Evolutionary conservation across 495 filamentous ascomycete species (phyloP).

Genomic region (Paragyromitra xinjiangensis): DNA sequence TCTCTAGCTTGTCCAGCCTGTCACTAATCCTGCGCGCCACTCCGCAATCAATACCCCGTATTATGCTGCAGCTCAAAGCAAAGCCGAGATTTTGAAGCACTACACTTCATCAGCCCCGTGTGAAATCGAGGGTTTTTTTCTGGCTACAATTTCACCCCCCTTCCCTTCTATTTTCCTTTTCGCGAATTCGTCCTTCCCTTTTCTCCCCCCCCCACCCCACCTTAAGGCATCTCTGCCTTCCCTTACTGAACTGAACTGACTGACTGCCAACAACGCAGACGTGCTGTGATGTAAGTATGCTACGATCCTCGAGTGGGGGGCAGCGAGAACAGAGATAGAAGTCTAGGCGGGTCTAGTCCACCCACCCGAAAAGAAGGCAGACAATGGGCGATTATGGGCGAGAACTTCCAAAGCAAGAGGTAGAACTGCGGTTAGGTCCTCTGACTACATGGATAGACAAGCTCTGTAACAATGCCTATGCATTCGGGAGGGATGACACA

Average conservation of each 20-base stretch:
- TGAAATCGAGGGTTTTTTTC: conserved; percentile 35
- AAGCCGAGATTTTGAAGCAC: conserved; percentile 42
- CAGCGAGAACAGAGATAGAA: conserved; percentile 35
- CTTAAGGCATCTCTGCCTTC: conserved; percentile 20
- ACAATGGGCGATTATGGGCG: conserved; percentile 17
- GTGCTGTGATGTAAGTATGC: conserved; percentile 36
- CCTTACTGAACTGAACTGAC: conserved; percentile 43
- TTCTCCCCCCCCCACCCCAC: conserved; percentile 14
- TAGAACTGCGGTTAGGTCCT: conserved; percentile 18
- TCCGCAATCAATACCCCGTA: conserved; percentile 48
- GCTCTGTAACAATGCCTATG: conserved; percentile 49
- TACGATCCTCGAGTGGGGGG: conserved; percentile 45
- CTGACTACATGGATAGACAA: conserved; percentile 26
- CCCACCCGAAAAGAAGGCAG: conserved; percentile 20
- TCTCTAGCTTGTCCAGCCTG: conserved; percentile 9
- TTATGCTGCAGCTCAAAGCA: conserved; percentile 39
- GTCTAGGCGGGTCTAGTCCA: conserved; percentile 40
- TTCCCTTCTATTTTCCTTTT: conserved; percentile 6
- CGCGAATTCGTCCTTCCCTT: conserved; percentile 12
- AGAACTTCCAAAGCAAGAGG: conserved; percentile 6
- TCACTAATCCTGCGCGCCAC: conserved; percentile 27
- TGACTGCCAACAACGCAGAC: conserved; percentile 47
- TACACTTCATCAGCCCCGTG: conserved; percentile 45
- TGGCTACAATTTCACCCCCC: conserved; percentile 14
- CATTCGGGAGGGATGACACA: conserved; percentile 48